Conservation (phyloP, 2,329 filamentous ascomycete species). For the Rhytidhysteron rufulum region DNA sequence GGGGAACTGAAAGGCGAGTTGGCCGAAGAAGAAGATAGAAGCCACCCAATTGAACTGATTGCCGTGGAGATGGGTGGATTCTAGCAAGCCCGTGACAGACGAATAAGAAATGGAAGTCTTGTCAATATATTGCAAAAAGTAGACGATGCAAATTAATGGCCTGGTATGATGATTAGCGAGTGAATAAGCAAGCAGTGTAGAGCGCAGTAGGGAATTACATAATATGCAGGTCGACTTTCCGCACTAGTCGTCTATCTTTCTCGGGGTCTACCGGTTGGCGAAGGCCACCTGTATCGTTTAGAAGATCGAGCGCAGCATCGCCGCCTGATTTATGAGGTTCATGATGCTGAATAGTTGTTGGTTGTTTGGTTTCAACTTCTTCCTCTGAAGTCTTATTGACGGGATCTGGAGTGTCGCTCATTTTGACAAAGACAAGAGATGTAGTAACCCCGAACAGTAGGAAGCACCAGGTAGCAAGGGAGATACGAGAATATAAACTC, state of each 20-base stretch:
- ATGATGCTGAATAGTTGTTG: neutral
- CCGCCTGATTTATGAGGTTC: slow-evolving; percentile 1
- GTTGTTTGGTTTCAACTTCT: neutral
- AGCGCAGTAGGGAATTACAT: too few relatives aligned
- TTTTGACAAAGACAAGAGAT: too few relatives aligned
- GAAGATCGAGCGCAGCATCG: slow-evolving; percentile 11
- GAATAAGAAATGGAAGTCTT: slow-evolving; percentile 18
- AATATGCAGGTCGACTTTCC: slow-evolving; percentile 9
- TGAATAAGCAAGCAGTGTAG: too few relatives aligned
- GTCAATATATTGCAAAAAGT: slow-evolving; percentile 11
- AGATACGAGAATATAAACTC: too few relatives aligned
- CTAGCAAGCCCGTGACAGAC: slow-evolving; percentile 19
- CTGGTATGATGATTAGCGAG: too few relatives aligned
- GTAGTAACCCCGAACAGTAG: too few relatives aligned
- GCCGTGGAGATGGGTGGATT: slow-evolving; percentile 33
- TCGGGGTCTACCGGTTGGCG: slow-evolving; percentile 6
- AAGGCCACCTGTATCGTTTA: slow-evolving; percentile 7
- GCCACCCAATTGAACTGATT: slow-evolving; percentile 44
- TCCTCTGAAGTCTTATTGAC: too few relatives aligned
- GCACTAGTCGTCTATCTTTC: slow-evolving; percentile 6
- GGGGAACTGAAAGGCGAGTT: slow-evolving; percentile 12
- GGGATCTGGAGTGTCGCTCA: too few relatives aligned
- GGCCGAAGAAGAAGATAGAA: slow-evolving; percentile 40
- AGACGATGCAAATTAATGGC: slow-evolving; percentile 10
- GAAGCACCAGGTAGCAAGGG: too few relatives aligned